These are phyloP conservation scores for Boletus rex-veris DNA, from an alignment of 768 basidiomycete species.

Conservation along the genomic window DNA sequence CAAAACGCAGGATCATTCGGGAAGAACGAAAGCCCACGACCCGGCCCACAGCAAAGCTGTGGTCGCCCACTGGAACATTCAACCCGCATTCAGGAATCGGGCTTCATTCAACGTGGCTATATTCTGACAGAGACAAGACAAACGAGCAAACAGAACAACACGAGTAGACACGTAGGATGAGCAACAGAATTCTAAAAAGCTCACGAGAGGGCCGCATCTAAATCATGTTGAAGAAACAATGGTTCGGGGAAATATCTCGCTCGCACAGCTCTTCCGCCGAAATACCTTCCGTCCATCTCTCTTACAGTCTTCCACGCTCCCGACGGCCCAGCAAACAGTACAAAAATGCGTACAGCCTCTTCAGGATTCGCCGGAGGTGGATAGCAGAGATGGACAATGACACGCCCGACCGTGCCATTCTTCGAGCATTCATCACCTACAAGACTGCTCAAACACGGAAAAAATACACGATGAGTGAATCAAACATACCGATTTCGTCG, in stretches of 20 bases:
- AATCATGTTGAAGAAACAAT: conserved; percentile 45
- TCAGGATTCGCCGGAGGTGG: conserved; percentile 62
- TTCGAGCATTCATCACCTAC: conserved; percentile 88
- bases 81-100: neutral
- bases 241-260: conserved; percentile 78
- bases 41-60: too few relatives aligned
- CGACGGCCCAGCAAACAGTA: conserved; percentile 84
- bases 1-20: too few relatives aligned
- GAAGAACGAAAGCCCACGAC: too few relatives aligned
- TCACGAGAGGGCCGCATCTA: conserved; percentile 41
- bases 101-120: neutral
- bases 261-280: conserved; percentile 80
- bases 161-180: neutral
- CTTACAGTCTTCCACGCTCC: conserved; percentile 96
- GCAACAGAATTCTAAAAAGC: neutral
- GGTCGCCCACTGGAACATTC: neutral
- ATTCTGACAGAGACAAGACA: neutral
- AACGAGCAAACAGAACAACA: neutral
- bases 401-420: conserved; percentile 89
- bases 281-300: conserved; percentile 89
- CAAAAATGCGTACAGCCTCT: conserved; percentile 91
- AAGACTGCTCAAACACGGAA: neutral
- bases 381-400: conserved; percentile 74
- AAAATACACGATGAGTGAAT: neutral
- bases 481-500: conserved; percentile 76